Conservation (phyloP, 768 basidiomycete genomes). For the Rhodotorula diobovata region DNA sequence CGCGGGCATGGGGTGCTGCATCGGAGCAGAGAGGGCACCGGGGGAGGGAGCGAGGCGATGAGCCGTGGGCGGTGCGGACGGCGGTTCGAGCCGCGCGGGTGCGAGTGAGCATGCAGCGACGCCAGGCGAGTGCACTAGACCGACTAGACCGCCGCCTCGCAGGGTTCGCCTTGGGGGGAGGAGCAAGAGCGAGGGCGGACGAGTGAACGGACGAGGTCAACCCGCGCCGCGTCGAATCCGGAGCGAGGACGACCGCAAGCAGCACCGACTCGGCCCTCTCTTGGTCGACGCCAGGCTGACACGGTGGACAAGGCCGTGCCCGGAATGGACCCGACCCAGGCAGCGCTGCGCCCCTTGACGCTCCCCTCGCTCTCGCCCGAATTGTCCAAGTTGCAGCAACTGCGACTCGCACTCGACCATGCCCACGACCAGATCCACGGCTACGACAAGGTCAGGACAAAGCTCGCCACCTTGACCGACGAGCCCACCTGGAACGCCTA, state of each 20-base stretch:
- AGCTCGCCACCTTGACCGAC: conserved; percentile 28
- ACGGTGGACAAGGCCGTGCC: too few relatives aligned
- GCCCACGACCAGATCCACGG: neutral
- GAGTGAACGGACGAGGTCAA: neutral
- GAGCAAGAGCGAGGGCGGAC: too few relatives aligned
- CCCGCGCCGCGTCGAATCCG: too few relatives aligned
- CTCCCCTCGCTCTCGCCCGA: conserved; percentile 27
- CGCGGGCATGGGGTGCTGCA: neutral
- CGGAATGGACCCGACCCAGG: neutral
- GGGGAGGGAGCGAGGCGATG: neutral
- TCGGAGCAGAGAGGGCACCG: neutral
- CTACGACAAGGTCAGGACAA: neutral
- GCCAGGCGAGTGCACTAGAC: too few relatives aligned
- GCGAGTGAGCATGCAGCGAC: conserved; percentile 20
- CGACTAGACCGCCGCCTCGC: too few relatives aligned
- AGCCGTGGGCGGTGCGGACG: neutral
- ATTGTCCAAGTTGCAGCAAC: neutral
- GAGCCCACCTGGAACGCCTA: conserved; percentile 32
- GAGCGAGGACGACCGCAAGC: too few relatives aligned
- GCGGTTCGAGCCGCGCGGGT: conserved; percentile 10
- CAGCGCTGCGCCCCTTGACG: conserved; percentile 17
- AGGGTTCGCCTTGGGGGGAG: neutral
- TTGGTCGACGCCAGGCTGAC: too few relatives aligned
- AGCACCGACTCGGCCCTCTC: too few relatives aligned
- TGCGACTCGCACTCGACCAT: conserved; percentile 3